phyloP scores from a whole-genome alignment of 768 basidiomycete genomes.

The Suillus subalutaceus region DNA sequence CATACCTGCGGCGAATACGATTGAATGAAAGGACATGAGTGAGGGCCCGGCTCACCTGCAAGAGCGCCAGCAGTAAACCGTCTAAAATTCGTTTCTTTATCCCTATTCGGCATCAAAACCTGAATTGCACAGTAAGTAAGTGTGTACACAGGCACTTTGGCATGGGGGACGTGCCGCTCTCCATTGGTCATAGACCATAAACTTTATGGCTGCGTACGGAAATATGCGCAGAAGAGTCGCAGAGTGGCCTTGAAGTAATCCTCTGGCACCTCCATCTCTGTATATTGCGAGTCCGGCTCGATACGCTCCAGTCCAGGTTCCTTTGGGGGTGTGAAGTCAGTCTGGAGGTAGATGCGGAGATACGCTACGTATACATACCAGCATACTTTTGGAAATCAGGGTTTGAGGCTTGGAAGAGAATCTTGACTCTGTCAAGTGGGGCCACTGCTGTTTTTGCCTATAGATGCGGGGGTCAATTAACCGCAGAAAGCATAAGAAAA shows the following conservation, averaged over 20 bases:
- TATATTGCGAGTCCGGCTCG: conserved; percentile 78
- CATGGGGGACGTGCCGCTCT: conserved; percentile 57
- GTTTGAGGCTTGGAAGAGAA: conserved; percentile 96
- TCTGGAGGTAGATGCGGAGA: conserved; percentile 26
- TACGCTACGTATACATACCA: conserved; percentile 61
- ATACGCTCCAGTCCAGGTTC: conserved; percentile 85
- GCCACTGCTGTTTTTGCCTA: conserved; percentile 96
- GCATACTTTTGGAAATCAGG: conserved; percentile 93
- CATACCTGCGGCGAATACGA: conserved; percentile 53
- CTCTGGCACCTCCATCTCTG: conserved; percentile 65
- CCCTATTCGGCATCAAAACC: conserved; percentile 84
- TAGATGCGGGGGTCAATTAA: conserved; percentile 12
- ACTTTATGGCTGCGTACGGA: conserved; percentile 97
- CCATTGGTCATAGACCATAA: conserved; percentile 92
- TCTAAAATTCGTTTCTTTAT: conserved; percentile 73
- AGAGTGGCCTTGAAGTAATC: conserved; percentile 94
- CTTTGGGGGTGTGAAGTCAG: conserved; percentile 41
- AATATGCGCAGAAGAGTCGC: conserved; percentile 93
- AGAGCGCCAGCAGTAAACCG: conserved; percentile 88
- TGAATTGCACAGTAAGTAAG: conserved; percentile 31
- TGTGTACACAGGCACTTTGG: background rate
- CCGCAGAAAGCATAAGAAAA: conserved; percentile 10
- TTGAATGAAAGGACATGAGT: background rate
- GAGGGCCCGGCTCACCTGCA: conserved; percentile 60
- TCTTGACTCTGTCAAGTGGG: conserved; percentile 97